Evolutionary conservation across 2,329 filamentous ascomycete genomes (phyloP), one percentile per base, ranked within the genome.

Genomic region (Scytalidium lignicola): DNA sequence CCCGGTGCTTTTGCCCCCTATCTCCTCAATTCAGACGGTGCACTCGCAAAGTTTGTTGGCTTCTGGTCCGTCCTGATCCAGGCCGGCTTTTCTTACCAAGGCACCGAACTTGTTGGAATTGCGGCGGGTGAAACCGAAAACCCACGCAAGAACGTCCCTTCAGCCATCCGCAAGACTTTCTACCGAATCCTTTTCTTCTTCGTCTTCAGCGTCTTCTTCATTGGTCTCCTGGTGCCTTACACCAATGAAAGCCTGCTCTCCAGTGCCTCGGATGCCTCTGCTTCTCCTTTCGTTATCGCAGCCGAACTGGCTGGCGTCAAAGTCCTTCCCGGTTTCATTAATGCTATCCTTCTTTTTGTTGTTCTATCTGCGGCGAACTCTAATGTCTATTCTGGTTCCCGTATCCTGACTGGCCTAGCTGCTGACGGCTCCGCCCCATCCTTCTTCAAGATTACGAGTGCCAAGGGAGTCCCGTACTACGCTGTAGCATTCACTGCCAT

Each of bases 351-450:
- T 9, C 73, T 92, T 19, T 88, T 86, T 0, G 87, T 86, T 2
- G 88, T 90, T 7, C 80, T 90, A 57, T 88, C 86, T 0, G 87
- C 88, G 5, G 88, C 85, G 51, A 89, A 87, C 68, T 86, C 85
- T 13, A 88, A 88, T 68, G 76, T 90, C 51, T 89, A 88, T 70
- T 86, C 84, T 40, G 82, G 81, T 51, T 84, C 79, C 50, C 82
- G 85, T 20, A 83, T 86, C 39, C 73, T 89, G 29, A 74, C 88
- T 54, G 82, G 79, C 9, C 73, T 89, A 12, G 82, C 84, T 28
- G 70, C 81, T 40, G 80, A 84, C 48, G 76, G 79, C 40, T 79
- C 82, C 51, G 84, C 83, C 0, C 85, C 85, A 1, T 63, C 63
- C 9, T 68, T 85, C 58, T 72, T 88, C 61, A 75, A 73, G 53